A percentile compares a stretch with the other conserved stretches of the same genome.
Evolutionary conservation across 2,329 filamentous ascomycete species (phyloP).

Genomic region (Acrodontium crateriforme): DNA sequence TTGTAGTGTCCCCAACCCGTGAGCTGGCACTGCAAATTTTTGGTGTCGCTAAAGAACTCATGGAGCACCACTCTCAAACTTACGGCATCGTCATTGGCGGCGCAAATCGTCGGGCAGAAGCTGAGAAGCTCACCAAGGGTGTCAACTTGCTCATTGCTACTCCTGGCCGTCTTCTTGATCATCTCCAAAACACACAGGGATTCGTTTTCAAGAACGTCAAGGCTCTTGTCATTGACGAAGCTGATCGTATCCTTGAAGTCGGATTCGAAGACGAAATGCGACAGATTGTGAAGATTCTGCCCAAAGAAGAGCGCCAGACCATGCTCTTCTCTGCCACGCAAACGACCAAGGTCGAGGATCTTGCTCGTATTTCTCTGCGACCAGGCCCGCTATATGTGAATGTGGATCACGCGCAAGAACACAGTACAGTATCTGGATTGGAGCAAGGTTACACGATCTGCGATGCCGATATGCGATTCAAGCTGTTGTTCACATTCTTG

Average conservation of each 20-base stretch:
- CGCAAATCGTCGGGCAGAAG: slow-evolving; percentile 79
- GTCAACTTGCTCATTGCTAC: slow-evolving; percentile 92
- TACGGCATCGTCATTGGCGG: slow-evolving; percentile 95
- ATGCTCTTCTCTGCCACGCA: slow-evolving; percentile 99
- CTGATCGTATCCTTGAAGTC: slow-evolving; percentile 89
- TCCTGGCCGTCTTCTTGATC: slow-evolving; percentile 81
- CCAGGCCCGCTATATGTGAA: slow-evolving; percentile 93
- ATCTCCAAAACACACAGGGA: slow-evolving; percentile 78
- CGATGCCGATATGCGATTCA: slow-evolving; percentile 84
- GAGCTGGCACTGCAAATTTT: slow-evolving; percentile 95
- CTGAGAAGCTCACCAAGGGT: slow-evolving; percentile 85
- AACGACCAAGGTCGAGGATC: slow-evolving; percentile 95
- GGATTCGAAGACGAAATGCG: slow-evolving; percentile 99
- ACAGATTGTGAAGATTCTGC: slow-evolving; percentile 87
- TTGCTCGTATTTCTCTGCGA: slow-evolving; percentile 83
- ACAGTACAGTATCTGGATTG: slow-evolving; percentile 81
- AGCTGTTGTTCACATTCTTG: slow-evolving; percentile 86
- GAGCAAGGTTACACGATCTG: slow-evolving; percentile 95
- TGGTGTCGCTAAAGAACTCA: slow-evolving; percentile 81
- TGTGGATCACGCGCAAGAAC: slow-evolving; percentile 78
- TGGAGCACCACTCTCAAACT: slow-evolving; percentile 86
- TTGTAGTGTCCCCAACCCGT: slow-evolving; percentile 83
- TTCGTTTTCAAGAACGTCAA: slow-evolving; percentile 90
- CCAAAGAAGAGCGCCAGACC: slow-evolving; percentile 75
- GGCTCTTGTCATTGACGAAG: slow-evolving; percentile 88